Base-by-base conservation (phyloP, 192 early-diverging fungal species). In the Dispira parvispora region DNA sequence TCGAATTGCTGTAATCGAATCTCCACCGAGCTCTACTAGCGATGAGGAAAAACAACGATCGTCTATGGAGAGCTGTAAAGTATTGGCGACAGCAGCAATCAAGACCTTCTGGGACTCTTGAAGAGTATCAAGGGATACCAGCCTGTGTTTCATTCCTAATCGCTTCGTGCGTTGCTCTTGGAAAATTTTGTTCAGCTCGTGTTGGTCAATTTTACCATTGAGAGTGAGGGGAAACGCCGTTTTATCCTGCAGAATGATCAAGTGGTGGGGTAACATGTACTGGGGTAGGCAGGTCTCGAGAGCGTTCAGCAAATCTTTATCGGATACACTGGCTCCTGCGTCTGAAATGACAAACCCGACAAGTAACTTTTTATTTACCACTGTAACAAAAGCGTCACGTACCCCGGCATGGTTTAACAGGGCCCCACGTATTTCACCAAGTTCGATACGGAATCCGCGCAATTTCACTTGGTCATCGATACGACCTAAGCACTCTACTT, bases 261-360 rank as follows among this genome's bases (percentile, higher is more conserved):
- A 3, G 2, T n/a, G 43, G 42, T 5, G 1, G 0, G 58, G 58
- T 21, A 61, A 32, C 58, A 61, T 61, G 43, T 61, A 38, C 0
- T n/a, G 18, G 0, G 58, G 58, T 8, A 61, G 8, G 0, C 8
- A 11, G 13, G 0, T n/a, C 10, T 11, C 3, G 13, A 32, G 43
- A 3, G 43, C 43, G 0, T n/a, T 12, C n/a, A 1, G 26, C 16
- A 44, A 11, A 1, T 4, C 13, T 0, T 10, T 0, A 0, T 12
- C 14, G 43, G 28, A 42, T 8, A 38, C 32, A 0, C 20, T 27
- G 46, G 58, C 49, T 14, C 65, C 2, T 12, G 18, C 26, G 6
- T 11, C 21, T 11, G 72, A 69, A 16, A 62, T 64, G 11, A 71
- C 43, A 62, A 62, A 76, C 9, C 23, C 72, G 23, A 76, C 64